Conservation (phyloP, 352 stramenopile genomes). For the Globisporangium irregulare region DNA sequence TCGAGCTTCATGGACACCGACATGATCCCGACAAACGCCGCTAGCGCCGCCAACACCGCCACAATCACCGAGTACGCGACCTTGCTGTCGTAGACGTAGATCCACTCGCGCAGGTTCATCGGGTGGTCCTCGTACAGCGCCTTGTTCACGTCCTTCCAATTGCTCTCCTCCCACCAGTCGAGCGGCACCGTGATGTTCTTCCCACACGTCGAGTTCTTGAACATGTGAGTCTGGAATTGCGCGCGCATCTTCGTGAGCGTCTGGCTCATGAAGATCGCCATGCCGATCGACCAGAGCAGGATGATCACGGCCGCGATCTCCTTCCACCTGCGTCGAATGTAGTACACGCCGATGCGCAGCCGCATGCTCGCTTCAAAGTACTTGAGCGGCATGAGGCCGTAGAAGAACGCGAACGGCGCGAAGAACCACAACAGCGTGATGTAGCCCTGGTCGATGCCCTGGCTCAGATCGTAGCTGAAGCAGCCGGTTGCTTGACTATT, state of each 20-base stretch:
- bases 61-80: constrained; percentile 63
- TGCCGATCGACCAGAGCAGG: constrained; percentile 58
- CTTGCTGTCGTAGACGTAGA: constrained; percentile 65
- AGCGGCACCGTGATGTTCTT: constrained; percentile 32
- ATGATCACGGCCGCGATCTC: constrained; percentile 61
- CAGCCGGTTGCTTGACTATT: constrained; percentile 16
- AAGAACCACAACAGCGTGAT: constrained; percentile 57
- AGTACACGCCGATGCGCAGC: constrained; percentile 70
- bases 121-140: constrained; percentile 11
- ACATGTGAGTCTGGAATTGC: constrained; percentile 40
- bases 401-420: constrained; percentile 56
- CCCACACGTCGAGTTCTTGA: constrained; percentile 40
- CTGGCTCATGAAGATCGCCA: constrained; percentile 64
- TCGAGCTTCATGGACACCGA: constrained; percentile 75
- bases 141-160: constrained; percentile 26
- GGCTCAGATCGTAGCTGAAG: constrained; percentile 28
- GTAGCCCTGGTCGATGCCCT: constrained; percentile 28
- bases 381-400: constrained; percentile 59
- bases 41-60: constrained; percentile 53
- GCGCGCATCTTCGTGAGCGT: constrained; percentile 42
- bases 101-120: constrained; percentile 60
- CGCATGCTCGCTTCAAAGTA: constrained; percentile 68
- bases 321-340: constrained; percentile 75
- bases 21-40: constrained; percentile 60
- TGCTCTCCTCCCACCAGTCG: constrained; percentile 49